Conservation (phyloP, 1,139 yeast genomes). For the Kodamaea derodonti region DNA sequence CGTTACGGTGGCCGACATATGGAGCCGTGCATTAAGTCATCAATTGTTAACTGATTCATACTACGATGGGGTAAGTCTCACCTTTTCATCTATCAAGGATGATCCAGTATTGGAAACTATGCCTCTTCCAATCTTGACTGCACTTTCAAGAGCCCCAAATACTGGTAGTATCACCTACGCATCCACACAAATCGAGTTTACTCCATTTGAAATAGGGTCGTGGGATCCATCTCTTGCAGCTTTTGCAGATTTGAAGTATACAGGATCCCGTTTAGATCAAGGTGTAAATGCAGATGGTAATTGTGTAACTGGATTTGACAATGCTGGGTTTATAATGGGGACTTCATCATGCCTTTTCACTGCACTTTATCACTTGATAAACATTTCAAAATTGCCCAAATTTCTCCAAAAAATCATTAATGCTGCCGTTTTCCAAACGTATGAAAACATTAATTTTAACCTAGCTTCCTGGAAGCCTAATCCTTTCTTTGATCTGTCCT, state of each 20-base stretch:
- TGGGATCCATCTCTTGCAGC: conserved; percentile 19
- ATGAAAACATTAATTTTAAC: conserved; percentile 1
- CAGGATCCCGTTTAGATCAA: conserved; percentile 24
- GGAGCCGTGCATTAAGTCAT: conserved; percentile 21
- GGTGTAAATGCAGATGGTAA: conserved; percentile 3
- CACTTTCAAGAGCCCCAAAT: conserved; percentile 17
- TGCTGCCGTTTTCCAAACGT: conserved; percentile 13
- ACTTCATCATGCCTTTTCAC: conserved; percentile 20
- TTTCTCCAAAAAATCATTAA: conserved; percentile 35
- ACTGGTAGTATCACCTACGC: conserved; percentile 11
- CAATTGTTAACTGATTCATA: conserved; percentile 17
- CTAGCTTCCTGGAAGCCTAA: conserved; percentile 18
- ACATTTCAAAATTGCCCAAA: conserved; percentile 27
- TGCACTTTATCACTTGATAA: conserved; percentile 50
- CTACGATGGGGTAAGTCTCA: conserved; percentile 14
- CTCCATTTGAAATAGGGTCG: conserved; percentile 22
- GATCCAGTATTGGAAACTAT: conserved; percentile 24
- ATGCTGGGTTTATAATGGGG: conserved; percentile 20
- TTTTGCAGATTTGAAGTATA: conserved; percentile 28
- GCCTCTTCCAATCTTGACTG: conserved; percentile 21
- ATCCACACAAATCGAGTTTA: conserved; percentile 20
- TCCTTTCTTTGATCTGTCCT: conserved; percentile 19
- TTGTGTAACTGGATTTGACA: conserved; percentile 19
- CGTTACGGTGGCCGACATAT: conserved; percentile 17
- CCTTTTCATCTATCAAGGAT: conserved; percentile 27